Percentiles rank a stretch among this genome's conserved stretches.
These are phyloP conservation scores for Pterocarpus santalinus DNA, from an alignment of 306 rosid genomes.

Conservation along the genomic window DNA sequence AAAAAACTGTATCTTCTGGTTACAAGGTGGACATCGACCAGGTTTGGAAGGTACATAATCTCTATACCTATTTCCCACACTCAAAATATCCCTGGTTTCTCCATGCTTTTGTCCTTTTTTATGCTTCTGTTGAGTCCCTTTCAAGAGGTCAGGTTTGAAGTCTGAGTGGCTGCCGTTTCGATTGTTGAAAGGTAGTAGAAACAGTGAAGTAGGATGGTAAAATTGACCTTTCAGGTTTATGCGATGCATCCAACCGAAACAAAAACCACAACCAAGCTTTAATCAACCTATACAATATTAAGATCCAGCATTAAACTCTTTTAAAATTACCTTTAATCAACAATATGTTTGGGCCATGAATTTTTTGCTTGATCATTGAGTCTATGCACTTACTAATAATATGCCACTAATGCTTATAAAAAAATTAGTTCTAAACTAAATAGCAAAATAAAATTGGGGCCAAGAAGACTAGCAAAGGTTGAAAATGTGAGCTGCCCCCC, in stretches of 20 bases:
- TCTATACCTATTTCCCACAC: background rate
- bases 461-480: background rate
- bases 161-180: background rate
- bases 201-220: background rate
- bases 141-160: constrained; percentile 12
- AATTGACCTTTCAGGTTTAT: constrained; percentile 9
- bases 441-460: background rate
- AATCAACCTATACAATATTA: too few species aligned
- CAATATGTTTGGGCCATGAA: background rate
- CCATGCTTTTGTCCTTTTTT: background rate
- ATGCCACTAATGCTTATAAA: constrained; percentile 9
- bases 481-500: constrained; percentile 16
- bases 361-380: background rate
- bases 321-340: background rate
- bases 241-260: background rate
- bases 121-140: background rate
- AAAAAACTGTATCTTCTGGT: constrained; percentile 48
- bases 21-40: constrained; percentile 41
- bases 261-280: too few species aligned
- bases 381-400: background rate
- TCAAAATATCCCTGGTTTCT: background rate
- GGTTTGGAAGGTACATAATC: constrained; percentile 68
- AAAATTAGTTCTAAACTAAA: background rate
- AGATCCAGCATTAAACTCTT: background rate
- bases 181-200: constrained; percentile 13